Evolutionary conservation across 176 grass and related monocot species (phyloP), one percentile per base, ranked within the genome.

Genomic region (Zea mays): DNA sequence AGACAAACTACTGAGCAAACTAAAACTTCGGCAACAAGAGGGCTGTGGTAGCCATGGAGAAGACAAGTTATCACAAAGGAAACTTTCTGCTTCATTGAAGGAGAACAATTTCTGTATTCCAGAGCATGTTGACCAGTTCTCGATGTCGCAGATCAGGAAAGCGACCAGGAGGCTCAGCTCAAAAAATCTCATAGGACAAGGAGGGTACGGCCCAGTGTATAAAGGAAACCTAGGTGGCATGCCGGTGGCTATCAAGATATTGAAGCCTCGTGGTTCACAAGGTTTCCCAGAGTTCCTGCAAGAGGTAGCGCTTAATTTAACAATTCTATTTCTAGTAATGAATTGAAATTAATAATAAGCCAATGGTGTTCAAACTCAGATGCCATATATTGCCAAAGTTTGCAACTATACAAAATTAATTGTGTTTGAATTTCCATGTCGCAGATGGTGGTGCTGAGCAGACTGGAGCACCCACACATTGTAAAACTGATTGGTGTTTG

Each of bases 401-500:
- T 41, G 40, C 40, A 41, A 41, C 40, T 41, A 41, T 41, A 47
- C 10, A 0, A 12, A 0, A 12, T 47, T 3, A 3, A 12, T 11
- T 1, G 38, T 39, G 38, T 41, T 41, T 41, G 40, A 6, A 41
- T 11, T 47, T 47, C 45, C 45, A 47, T 11, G 9, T 47, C 7
- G 20, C 80, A 95, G 89, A 44, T 95, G 37, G 17, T 73, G 44
- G 64, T 73, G 59, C 77, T 95, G 34, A 89, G 86, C 57, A 85
- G 76, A 65, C 1, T 95, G 33, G 69, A 88, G 50, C 89, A 91
- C 78, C 86, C 81, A 17, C 72, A 95, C 69, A 90, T 95, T 6
- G 78, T 91, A 66, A 89, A 19, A 81, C 63, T 91, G 34, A 71
- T 93, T 5, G 89, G 92, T 8, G 92, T 90, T 60, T 95, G 92